Conservation (phyloP, 2,329 filamentous ascomycete genomes). For the Aspergillus intermedius region DNA sequence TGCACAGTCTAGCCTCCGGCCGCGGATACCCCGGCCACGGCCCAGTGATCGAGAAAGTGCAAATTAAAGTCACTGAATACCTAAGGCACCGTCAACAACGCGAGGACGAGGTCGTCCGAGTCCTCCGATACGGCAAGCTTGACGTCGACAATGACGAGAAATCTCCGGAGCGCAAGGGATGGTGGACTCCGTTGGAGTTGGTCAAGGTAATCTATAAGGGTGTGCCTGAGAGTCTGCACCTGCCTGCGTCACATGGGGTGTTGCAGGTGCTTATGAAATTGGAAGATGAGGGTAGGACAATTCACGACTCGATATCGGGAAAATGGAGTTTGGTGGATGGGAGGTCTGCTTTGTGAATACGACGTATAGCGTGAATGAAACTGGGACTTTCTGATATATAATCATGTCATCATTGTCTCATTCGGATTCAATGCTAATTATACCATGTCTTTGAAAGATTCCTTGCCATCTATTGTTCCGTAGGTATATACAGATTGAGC, state of each 20-base stretch:
- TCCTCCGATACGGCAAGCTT: slow-evolving; percentile 45
- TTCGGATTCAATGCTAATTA: too few relatives aligned
- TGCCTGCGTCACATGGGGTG: slow-evolving; percentile 69
- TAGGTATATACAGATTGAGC: too few relatives aligned
- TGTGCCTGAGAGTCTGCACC: slow-evolving; percentile 67
- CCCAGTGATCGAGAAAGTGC: slow-evolving; percentile 65
- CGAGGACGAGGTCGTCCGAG: slow-evolving; percentile 68
- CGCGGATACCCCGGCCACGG: slow-evolving; percentile 86
- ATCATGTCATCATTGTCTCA: too few relatives aligned
- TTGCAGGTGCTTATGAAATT: slow-evolving; percentile 76
- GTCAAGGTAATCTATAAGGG: slow-evolving; percentile 83
- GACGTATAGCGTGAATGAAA: background rate
- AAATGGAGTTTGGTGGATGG: slow-evolving; percentile 24
- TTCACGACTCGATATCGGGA: slow-evolving; percentile 23
- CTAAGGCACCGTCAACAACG: slow-evolving; percentile 72
- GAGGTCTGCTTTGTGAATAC: slow-evolving; percentile 25
- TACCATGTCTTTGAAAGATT: background rate
- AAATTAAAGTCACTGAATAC: slow-evolving; percentile 69
- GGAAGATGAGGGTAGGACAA: slow-evolving; percentile 62
- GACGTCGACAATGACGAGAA: slow-evolving; percentile 25
- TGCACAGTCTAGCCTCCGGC: slow-evolving; percentile 56
- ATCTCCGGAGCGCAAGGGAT: slow-evolving; percentile 30
- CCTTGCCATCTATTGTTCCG: too few relatives aligned
- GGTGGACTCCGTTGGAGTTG: slow-evolving; percentile 69
- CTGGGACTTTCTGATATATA: too few relatives aligned